These are phyloP conservation scores for Blastomyces parvus DNA, from an alignment of 2,329 filamentous ascomycete species.

Conservation along the genomic window DNA sequence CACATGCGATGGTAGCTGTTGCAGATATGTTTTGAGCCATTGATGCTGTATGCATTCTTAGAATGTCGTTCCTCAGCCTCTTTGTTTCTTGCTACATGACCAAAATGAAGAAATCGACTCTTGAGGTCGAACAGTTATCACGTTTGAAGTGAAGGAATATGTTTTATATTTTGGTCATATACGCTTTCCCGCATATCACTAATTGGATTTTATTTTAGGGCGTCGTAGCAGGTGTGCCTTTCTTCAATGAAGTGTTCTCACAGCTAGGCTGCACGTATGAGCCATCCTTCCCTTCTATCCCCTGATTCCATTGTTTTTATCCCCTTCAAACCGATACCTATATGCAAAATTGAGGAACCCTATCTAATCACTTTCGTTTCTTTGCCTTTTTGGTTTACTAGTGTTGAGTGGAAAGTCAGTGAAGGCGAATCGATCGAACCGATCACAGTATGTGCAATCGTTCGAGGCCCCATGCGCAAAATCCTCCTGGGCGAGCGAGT, in stretches of 20 bases:
- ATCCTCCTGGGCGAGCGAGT: conserved; percentile 88
- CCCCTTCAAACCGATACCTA: not conserved
- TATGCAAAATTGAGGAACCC: not conserved
- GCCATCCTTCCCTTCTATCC: conserved; percentile 1
- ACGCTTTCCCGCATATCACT: not conserved
- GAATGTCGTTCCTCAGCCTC: not conserved
- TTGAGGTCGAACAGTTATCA: not conserved
- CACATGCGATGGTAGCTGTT: not conserved
- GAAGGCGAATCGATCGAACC: conserved; percentile 64
- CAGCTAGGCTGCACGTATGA: conserved; percentile 73
- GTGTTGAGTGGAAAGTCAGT: conserved; percentile 73
- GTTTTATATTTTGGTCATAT: not conserved
- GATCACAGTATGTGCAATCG: conserved; percentile 64
- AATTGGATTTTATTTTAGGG: conserved; percentile 42
- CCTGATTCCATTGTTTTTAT: not conserved
- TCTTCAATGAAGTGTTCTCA: conserved; percentile 86
- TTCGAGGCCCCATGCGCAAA: conserved; percentile 70
- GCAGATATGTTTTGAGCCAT: not conserved
- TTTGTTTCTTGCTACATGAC: not conserved
- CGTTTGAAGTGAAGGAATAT: not conserved
- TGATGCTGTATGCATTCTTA: not conserved
- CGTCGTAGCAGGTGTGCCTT: conserved; percentile 81
- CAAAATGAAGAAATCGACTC: not conserved
- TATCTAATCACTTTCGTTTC: not conserved
- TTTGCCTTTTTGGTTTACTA: conserved; percentile 18